Base-by-base conservation (phyloP, 2,329 filamentous ascomycete genomes). In the Trichophyton equinum region DNA sequence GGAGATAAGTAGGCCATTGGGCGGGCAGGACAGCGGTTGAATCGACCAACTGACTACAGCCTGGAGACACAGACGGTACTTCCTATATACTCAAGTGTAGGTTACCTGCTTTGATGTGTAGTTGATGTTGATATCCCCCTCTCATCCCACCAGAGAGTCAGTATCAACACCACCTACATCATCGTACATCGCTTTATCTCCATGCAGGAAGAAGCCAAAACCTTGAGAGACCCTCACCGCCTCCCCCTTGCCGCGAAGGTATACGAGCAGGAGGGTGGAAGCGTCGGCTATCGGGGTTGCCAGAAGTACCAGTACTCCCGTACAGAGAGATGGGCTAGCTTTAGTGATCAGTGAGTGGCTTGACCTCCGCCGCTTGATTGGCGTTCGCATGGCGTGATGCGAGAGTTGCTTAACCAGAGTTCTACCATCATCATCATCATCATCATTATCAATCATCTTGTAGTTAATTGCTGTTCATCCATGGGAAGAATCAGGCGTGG, bases 371-470 rank as follows among this genome's bases (percentile, higher is more conserved):
- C 22, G 22, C 49, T 55, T 36, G 30, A 33, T 55, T 55, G 49
- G 49, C 49, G 49, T 55, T 27, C 8, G 49, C 49, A 55, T 55
- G 49, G 49, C 49, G 49, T 55, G 49, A 55, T 55, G 33, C 8
- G 30, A 33, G 13, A 27, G 25, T 27, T 27, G 25, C 25, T 27
- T 27, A 27, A 27, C 25, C 25, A 27, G 25, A 27, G 25, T 27
- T 27, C 25, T 6, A 27, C 6, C 25, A 27, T 27, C 5, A 27
- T 6, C 25, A 27, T 27, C 25, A 27, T 22, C 22, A 27, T 27
- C 25, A 27, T 27, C 22, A 22, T 22, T 22, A 22, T 22, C 22
- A 22, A 22, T 22, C 22, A 22, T 22, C 22, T 22, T 22, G 22
- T 22, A 22, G 22, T 22, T 22, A 22, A 22, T 22, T 22, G 22